Conservation (phyloP, 805 yeast species). For the Debaryomyces hansenii region DNA sequence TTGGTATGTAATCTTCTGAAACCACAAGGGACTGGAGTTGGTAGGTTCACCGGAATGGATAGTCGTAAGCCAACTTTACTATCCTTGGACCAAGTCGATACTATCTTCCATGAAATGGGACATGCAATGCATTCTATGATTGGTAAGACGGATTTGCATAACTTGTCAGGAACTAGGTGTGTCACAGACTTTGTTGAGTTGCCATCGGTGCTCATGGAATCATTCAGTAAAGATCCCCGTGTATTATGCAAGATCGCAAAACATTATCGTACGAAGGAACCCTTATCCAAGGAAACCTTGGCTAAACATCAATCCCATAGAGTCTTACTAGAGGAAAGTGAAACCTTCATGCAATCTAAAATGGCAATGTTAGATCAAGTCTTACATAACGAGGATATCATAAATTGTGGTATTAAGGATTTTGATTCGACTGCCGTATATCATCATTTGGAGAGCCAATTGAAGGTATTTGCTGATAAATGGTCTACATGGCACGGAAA, state of each 20-base stretch:
- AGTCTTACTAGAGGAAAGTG: conserved; percentile 61
- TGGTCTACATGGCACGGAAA: conserved; percentile 89
- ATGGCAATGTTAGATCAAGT: conserved; percentile 88
- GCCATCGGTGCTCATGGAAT: conserved; percentile 96
- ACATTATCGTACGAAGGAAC: conserved; percentile 67
- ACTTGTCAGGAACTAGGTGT: conserved; percentile 92
- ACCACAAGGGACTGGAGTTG: conserved; percentile 24
- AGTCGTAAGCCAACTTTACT: conserved; percentile 51
- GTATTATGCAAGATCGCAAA: conserved; percentile 72
- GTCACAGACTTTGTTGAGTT: conserved; percentile 95
- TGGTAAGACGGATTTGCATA: conserved; percentile 87
- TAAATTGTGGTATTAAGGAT: conserved; percentile 12
- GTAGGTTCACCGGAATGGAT: conserved; percentile 26
- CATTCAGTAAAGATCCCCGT: conserved; percentile 78
- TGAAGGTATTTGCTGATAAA: conserved; percentile 65
- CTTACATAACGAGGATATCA: conserved; percentile 52
- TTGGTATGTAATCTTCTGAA: conserved; percentile 78
- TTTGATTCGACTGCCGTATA: conserved; percentile 64
- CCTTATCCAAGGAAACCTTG: conserved; percentile 52
- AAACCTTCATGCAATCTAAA: conserved; percentile 81
- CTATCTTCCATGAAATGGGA: conserved; percentile 97
- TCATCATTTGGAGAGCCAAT: conserved; percentile 59
- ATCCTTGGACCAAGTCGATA: conserved; percentile 79
- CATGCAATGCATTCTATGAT: conserved; percentile 98
- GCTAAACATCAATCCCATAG: conserved; percentile 51